Base-by-base conservation (phyloP, 805 yeast genomes). In the Saccharomyces eubayanus region DNA sequence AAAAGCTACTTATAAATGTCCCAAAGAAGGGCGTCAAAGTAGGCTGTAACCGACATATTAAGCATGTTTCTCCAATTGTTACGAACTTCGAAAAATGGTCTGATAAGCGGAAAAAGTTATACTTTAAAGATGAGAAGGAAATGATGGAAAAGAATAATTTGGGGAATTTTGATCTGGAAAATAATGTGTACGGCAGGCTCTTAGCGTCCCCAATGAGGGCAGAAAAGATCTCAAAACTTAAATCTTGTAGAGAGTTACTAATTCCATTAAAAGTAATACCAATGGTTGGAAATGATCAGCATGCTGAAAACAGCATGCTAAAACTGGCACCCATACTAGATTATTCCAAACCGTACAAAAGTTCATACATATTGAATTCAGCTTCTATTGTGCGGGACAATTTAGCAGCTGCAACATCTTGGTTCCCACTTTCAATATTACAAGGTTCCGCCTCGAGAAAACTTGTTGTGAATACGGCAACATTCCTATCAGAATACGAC, bases 151-250 rank as follows among this genome's bases (percentile, higher is more conserved):
- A 43, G 52, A 45, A 10, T 9, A 14, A 12, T 9, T 46, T 10
- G 46, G 47, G 51, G 20, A 40, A 53, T 30, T 51, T 55, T n/a
- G 30, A 54, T 6, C 51, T 76, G 3, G 51, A 64, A 1, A 36
- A 58, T 1, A 77, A 78, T 50, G 54, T 72, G 1, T 75, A 71
- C 59, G 80, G 78, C 0, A 56, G 63, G 5, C 16, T 72, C 1
- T 58, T 81, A 8, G 64, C 74, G 0, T 71, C 81, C 0, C 79
- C 81, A 1, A 64, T 74, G 14, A 66, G 84, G 55, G 65, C 66
- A 59, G 79, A 77, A 14, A 59, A 69, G 11, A 43, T 64, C 0
- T 62, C 76, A 0, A 64, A 75, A 41, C 53, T 68, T 0, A 67
- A 68, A 10, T 57, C 74, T 5, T 83, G 83, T 0, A 63, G 71